Evolutionary conservation across 2,329 filamentous ascomycete species (phyloP).

Genomic region (Aspergillus texensis): DNA sequence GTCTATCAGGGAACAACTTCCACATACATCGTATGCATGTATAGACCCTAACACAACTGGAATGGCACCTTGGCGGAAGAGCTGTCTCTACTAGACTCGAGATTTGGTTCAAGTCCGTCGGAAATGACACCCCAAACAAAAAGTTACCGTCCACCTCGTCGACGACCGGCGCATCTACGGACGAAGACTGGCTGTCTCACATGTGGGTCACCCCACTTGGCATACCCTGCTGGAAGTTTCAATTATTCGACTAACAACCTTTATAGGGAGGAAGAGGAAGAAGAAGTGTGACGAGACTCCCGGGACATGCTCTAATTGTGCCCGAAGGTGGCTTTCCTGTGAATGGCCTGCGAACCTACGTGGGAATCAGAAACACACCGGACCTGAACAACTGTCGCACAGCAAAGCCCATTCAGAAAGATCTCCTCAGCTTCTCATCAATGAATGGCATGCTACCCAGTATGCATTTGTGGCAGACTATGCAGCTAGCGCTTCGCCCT

Average conservation of each 20-base stretch:
- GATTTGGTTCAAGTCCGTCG: conserved; percentile 1
- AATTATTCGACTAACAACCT: not conserved
- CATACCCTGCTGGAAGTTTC: not conserved
- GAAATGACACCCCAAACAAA: conserved; percentile 34
- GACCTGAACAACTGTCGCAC: not conserved
- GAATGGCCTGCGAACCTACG: conserved; percentile 15
- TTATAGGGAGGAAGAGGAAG: conserved; percentile 24
- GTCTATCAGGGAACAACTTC: not conserved
- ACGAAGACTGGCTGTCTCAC: conserved; percentile 33
- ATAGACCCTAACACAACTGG: not conserved
- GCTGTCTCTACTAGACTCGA: conserved; percentile 27
- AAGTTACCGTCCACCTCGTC: conserved; percentile 23
- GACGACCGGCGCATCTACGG: conserved; percentile 28
- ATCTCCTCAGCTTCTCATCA: not conserved
- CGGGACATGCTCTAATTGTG: conserved; percentile 23
- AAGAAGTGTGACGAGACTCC: conserved; percentile 31
- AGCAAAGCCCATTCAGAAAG: not conserved
- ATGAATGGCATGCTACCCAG: not conserved
- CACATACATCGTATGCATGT: not conserved
- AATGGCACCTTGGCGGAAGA: not conserved
- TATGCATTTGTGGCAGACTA: not conserved
- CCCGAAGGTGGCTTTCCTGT: conserved; percentile 17
- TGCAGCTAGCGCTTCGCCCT: not conserved
- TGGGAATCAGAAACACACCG: not conserved
- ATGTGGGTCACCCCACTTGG: conserved; percentile 17